Percentiles rank a stretch among this genome's conserved stretches.
These are phyloP conservation scores for Metschnikowia cubensis DNA, from an alignment of 805 yeast species.

Conservation along the genomic window DNA sequence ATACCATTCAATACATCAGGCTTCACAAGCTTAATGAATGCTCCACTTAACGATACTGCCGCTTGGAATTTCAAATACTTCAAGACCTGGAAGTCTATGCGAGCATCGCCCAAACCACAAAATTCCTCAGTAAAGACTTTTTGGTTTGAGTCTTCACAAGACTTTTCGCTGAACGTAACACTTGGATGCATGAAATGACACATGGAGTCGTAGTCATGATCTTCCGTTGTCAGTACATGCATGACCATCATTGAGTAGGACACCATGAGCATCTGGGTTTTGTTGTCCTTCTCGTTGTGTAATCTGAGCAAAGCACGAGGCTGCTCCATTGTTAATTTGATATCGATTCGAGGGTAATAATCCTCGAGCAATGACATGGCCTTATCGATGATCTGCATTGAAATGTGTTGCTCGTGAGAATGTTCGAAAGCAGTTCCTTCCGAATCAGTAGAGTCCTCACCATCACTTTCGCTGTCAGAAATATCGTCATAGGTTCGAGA, in stretches of 20 bases:
- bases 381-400: conserved; percentile 2
- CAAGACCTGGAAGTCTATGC: conserved; percentile 22
- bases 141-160: neutral
- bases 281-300: conserved; percentile 16
- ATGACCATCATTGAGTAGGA: conserved; percentile 34
- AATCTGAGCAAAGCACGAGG: conserved; percentile 23
- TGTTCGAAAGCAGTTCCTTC: conserved; percentile 1
- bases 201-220: conserved; percentile 31
- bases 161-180: conserved; percentile 27
- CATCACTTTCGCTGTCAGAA: conserved; percentile 6
- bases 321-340: conserved; percentile 16
- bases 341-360: conserved; percentile 12
- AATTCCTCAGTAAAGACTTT: conserved; percentile 20
- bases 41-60: conserved; percentile 19
- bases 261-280: conserved; percentile 26
- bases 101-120: conserved; percentile 19
- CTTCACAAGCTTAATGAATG: conserved; percentile 25
- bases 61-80: conserved; percentile 27
- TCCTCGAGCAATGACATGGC: conserved; percentile 9
- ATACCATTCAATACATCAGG: conserved; percentile 31
- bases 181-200: conserved; percentile 35
- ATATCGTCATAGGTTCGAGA: neutral
- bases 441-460: conserved; percentile 9
- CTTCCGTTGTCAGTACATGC: conserved; percentile 28
- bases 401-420: neutral